phyloP scores from a whole-genome alignment of 768 basidiomycete genomes.

The Tubosaeta sp. region DNA sequence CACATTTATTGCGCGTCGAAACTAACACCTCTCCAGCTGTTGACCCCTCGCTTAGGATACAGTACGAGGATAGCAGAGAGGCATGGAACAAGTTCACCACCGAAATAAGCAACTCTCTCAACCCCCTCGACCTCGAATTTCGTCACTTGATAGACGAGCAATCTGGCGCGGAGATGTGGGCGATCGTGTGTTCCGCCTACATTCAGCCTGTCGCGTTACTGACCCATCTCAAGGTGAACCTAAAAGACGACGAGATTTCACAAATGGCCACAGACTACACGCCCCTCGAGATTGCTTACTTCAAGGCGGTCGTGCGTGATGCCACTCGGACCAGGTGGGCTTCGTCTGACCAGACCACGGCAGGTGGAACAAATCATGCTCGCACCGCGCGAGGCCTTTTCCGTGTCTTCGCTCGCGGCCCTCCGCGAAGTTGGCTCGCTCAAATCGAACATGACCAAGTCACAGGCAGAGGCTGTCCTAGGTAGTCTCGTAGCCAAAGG shows the following conservation, averaged over 20 bases:
- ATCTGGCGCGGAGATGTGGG: constrained; percentile 60
- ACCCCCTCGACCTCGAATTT: constrained; percentile 72
- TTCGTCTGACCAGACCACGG: not conserved
- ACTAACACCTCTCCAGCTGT: constrained; percentile 39
- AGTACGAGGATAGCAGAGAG: constrained; percentile 36
- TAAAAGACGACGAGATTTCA: constrained; percentile 74
- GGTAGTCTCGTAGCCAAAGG: constrained; percentile 81
- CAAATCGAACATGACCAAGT: constrained; percentile 64
- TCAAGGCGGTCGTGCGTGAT: constrained; percentile 69
- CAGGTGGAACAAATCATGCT: constrained; percentile 88
- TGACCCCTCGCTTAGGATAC: constrained; percentile 47
- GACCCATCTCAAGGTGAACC: constrained; percentile 58
- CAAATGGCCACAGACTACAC: constrained; percentile 84
- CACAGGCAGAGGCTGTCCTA: constrained; percentile 68
- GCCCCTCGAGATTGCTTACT: constrained; percentile 74
- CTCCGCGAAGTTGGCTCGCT: constrained; percentile 63
- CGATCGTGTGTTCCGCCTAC: constrained; percentile 48
- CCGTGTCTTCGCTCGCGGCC: constrained; percentile 72
- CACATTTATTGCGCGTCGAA: not conserved
- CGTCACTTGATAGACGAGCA: constrained; percentile 58
- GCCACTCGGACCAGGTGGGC: too few relatives aligned
- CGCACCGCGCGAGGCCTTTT: constrained; percentile 70
- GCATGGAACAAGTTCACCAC: constrained; percentile 60
- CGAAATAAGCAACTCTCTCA: constrained; percentile 57
- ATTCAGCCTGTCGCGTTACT: not conserved